These are phyloP conservation scores for Pseudogymnoascus sp. DNA, from an alignment of 2,329 filamentous ascomycete species.

Conservation along the genomic window DNA sequence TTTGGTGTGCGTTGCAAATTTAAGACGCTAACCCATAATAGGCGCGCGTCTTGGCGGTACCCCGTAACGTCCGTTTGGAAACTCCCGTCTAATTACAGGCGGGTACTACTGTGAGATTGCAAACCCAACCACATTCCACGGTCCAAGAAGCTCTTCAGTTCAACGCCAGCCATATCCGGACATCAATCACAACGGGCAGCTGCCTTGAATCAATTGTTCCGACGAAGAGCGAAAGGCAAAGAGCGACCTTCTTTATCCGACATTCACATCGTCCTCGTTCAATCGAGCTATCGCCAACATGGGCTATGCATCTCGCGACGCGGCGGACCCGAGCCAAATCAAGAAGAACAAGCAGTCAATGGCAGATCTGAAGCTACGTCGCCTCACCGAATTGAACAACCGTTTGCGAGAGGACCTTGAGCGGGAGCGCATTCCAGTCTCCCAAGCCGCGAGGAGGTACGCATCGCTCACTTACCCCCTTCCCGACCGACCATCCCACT, in stretches of 20 bases:
- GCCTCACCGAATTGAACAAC: constrained; percentile 94
- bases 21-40: too few species aligned
- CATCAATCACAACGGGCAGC: background rate
- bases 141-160: background rate
- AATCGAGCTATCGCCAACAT: background rate
- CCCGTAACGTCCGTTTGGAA: too few species aligned
- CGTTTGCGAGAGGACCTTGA: constrained; percentile 93
- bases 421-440: constrained; percentile 89
- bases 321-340: constrained; percentile 60
- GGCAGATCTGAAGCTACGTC: constrained; percentile 94
- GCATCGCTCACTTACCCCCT: constrained; percentile 22
- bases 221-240: background rate
- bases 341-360: constrained; percentile 98
- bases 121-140: background rate
- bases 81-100: too few species aligned
- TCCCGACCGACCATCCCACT: constrained; percentile 10
- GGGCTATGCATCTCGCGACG: constrained; percentile 58
- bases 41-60: too few species aligned
- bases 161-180: background rate
- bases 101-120: background rate
- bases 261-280: background rate
- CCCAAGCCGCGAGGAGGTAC: constrained; percentile 83
- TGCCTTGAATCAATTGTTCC: background rate
- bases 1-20: too few species aligned
- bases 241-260: background rate